phyloP scores from a whole-genome alignment of 192 early-diverging fungal genomes.

The Dissophora ornata region DNA sequence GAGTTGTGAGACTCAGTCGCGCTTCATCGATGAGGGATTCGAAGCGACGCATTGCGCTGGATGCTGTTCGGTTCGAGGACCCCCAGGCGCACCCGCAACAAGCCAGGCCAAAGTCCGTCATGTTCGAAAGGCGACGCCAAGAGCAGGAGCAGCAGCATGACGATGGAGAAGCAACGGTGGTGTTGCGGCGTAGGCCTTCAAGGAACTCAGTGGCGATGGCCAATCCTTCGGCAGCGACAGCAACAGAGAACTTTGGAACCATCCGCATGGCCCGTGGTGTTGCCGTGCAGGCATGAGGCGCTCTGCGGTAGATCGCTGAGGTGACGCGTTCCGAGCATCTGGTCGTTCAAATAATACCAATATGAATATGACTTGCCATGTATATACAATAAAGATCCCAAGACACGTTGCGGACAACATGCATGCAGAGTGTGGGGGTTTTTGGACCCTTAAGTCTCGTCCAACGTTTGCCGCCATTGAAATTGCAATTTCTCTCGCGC shows the following conservation, averaged over 20 bases:
- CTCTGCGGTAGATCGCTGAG: no score
- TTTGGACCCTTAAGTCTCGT: no score
- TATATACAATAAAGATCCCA: no score
- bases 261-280: conserved; percentile 26
- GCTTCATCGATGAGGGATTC: conserved; percentile 46
- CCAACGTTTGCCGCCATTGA: no score
- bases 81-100: not conserved
- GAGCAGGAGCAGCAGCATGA: not conserved
- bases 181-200: conserved; percentile 6
- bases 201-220: not conserved
- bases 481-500: no score
- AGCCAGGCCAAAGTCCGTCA: not conserved
- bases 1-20: conserved; percentile 26
- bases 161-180: conserved; percentile 35
- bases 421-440: no score
- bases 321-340: no score
- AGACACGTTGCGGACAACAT: no score
- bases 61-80: conserved; percentile 26
- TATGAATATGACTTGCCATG: no score
- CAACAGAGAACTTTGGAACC: conserved; percentile 38
- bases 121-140: not conserved
- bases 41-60: conserved; percentile 26
- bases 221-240: not conserved
- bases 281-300: conserved; percentile 17
- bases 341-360: no score